Percentiles rank a stretch among this genome's conserved stretches.
phyloP scores from a whole-genome alignment of 768 basidiomycete species.

The Boletus reticulatus region DNA sequence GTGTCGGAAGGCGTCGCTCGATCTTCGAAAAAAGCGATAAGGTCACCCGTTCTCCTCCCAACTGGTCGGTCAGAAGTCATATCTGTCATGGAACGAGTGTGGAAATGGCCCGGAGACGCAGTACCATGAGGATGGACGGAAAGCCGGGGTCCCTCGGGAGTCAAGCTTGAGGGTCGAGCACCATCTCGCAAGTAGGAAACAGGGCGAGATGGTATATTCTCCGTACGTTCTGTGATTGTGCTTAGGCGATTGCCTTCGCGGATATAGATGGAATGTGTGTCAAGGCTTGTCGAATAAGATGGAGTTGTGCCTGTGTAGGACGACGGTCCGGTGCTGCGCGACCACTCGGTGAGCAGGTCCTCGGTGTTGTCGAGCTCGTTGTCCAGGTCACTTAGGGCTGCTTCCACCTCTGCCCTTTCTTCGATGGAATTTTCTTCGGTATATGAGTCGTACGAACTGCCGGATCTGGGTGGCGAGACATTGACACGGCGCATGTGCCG shows the following conservation, averaged over 20 bases:
- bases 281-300: conserved; percentile 36
- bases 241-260: conserved; percentile 56
- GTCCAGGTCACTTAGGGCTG: conserved; percentile 62
- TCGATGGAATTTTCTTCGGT: conserved; percentile 52
- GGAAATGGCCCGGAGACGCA: conserved; percentile 39
- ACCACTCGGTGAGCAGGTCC: conserved; percentile 65
- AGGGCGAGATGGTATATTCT: conserved; percentile 62
- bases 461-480: conserved; percentile 51
- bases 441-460: conserved; percentile 46
- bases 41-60: conserved; percentile 59
- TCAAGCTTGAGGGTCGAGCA: conserved; percentile 35
- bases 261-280: conserved; percentile 37
- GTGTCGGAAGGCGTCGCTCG: conserved; percentile 40
- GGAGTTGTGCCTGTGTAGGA: conserved; percentile 34
- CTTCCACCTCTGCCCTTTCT: conserved; percentile 60
- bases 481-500: conserved; percentile 51
- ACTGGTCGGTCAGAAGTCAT: conserved; percentile 45
- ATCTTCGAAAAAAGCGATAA: conserved; percentile 74
- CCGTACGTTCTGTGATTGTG: conserved; percentile 76
- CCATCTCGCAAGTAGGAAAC: conserved; percentile 39
- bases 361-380: conserved; percentile 66
- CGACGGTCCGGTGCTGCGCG: conserved; percentile 37
- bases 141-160: conserved; percentile 46
- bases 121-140: conserved; percentile 42
- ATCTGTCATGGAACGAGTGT: conserved; percentile 61